Evolutionary conservation across 2,329 filamentous ascomycete genomes (phyloP).

Genomic region (Capronia coronata): DNA sequence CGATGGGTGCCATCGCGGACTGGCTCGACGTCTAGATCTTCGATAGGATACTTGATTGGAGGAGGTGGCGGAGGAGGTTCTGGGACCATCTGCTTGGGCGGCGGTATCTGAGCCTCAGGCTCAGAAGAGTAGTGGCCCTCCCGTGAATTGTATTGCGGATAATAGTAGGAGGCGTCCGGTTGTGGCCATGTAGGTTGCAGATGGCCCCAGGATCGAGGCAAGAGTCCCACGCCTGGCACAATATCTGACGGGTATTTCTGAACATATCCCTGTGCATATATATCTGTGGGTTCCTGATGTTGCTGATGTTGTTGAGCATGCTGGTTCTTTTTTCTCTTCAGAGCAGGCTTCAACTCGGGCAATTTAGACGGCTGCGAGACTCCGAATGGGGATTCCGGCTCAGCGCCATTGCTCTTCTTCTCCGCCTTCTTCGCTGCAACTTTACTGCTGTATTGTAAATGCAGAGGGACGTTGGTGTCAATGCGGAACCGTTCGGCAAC

Average conservation of each 20-base stretch:
- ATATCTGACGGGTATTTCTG: slow-evolving; percentile 45
- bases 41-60: slow-evolving; percentile 87
- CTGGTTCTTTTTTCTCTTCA: slow-evolving; percentile 49
- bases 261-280: slow-evolving; percentile 53
- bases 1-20: slow-evolving; percentile 58
- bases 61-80: slow-evolving; percentile 60
- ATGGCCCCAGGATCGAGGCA: slow-evolving; percentile 21
- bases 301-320: slow-evolving; percentile 13
- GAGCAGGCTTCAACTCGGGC: slow-evolving; percentile 66
- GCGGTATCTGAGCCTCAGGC: slow-evolving; percentile 7
- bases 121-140: slow-evolving; percentile 31
- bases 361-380: slow-evolving; percentile 50
- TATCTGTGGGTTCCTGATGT: slow-evolving; percentile 7
- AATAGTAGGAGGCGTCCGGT: slow-evolving; percentile 10
- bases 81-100: slow-evolving; percentile 25
- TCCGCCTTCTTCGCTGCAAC: slow-evolving; percentile 69
- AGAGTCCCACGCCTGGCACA: slow-evolving; percentile 41
- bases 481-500: slow-evolving; percentile 81
- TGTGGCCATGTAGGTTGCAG: slow-evolving; percentile 19
- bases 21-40: slow-evolving; percentile 77
- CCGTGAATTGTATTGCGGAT: slow-evolving; percentile 27
- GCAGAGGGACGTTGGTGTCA: slow-evolving; percentile 74
- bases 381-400: slow-evolving; percentile 46
- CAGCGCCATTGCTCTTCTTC: slow-evolving; percentile 57
- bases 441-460: slow-evolving; percentile 75